Base-by-base conservation (phyloP, 352 stramenopile species). In the Elongisporangium anandrum region DNA sequence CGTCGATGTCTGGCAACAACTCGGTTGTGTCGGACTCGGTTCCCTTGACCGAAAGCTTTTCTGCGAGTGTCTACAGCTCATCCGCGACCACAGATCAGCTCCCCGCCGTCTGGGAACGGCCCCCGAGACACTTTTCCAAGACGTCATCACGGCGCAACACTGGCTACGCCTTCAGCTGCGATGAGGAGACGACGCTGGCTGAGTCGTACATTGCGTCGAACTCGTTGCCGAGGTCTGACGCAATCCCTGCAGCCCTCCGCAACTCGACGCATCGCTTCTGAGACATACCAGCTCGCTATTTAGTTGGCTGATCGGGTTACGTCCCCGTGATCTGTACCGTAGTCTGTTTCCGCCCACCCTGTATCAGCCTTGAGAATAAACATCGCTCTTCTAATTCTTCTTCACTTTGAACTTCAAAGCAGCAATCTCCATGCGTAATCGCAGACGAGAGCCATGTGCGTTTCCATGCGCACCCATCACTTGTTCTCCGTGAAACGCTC, bases 161-260 rank as follows among this genome's bases (percentile, higher is more conserved):
- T 9, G 85, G 85, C 49, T 94, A 75, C 54, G 85, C 85, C 24
- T 94, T 94, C 65, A 92, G 82, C 60, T 92, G 81, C 63, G 85
- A 94, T 61, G 82, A 94, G 53, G 80, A 90, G 60, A 94, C 85
- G 50, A 92, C 85, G 48, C 56, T 90, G 16, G 85, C 79, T 50
- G 85, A 94, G 69, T 90, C 80, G 61, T 91, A 91, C 67, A 93
- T 93, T 51, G 84, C 84, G 17, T 92, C 84, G 15, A 92, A 88
- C 63, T 88, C 79, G 63, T 60, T 88, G 53, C 75, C 75, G n/a
- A 70, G 75, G 23, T 88, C 81, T 19, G 77, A 91, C 21, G 81
- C 81, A 45, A 73, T 89, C 52, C 74, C 75, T 9, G 75, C 75
- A 12, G 81, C 81, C 13, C 74, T 87, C 56, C 79, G 81, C 45